phyloP scores from a whole-genome alignment of 331 rosid species.

The Erythrophleum ivorense region DNA sequence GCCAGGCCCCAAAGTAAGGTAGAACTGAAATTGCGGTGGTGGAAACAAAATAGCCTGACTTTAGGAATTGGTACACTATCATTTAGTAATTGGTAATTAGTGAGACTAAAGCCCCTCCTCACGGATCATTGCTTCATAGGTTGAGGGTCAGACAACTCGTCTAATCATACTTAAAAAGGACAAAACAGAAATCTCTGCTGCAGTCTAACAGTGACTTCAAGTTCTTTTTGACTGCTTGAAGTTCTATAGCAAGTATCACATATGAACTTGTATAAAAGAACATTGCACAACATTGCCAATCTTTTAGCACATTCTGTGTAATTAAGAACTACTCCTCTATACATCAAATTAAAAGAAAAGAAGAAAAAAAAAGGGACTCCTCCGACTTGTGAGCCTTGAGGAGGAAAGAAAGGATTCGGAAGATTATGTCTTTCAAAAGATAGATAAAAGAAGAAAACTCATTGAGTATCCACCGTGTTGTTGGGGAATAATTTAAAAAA shows the following conservation, averaged over 20 bases:
- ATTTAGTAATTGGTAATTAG: conserved; percentile 15
- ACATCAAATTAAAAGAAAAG: not conserved
- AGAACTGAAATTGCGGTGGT: conserved; percentile 29
- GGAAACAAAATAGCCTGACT: conserved; percentile 20
- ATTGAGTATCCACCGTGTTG: not conserved
- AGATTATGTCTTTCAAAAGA: not conserved
- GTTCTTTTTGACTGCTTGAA: not conserved
- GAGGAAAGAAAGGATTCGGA: not conserved
- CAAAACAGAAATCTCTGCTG: conserved; percentile 2
- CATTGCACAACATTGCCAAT: not conserved
- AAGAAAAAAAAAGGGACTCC: not conserved
- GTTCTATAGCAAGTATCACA: not conserved
- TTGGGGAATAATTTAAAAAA: not conserved
- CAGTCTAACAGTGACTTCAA: not conserved
- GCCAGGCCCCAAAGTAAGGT: conserved; percentile 35
- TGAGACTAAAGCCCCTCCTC: not conserved
- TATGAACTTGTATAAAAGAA: not conserved
- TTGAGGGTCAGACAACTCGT: not conserved
- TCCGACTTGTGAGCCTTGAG: not conserved
- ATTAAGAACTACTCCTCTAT: not conserved
- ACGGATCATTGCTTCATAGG: not conserved
- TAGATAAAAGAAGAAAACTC: not conserved
- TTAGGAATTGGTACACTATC: not conserved
- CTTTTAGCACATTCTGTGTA: not conserved
- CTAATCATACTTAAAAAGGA: not conserved